Evolutionary conservation across 768 basidiomycete species (phyloP).

Genomic region (Trichaptum fuscoviolaceum): DNA sequence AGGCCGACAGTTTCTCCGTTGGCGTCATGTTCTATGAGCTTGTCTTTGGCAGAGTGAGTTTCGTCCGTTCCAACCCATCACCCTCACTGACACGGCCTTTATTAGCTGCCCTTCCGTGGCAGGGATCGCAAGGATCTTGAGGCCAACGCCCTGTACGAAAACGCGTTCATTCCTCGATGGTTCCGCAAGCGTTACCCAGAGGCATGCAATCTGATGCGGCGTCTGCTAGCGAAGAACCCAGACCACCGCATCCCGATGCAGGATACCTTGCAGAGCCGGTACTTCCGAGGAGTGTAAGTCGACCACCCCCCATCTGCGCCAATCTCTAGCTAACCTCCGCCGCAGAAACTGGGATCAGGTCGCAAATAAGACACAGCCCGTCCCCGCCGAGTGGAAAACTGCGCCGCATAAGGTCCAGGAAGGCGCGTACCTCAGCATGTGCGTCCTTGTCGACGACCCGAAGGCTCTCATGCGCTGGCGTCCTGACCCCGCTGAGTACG

Average conservation of each 20-base stretch:
- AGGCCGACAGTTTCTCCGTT: constrained; percentile 2
- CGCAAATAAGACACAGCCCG: background rate
- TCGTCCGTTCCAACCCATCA: background rate
- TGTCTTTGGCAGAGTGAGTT: background rate
- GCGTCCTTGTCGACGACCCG: background rate
- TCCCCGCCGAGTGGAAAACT: background rate
- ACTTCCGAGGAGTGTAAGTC: background rate
- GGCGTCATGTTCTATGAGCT: constrained; percentile 5
- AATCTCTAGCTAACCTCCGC: background rate
- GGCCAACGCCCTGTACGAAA: background rate
- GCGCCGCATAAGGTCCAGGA: background rate
- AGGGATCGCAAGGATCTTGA: background rate
- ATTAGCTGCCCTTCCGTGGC: background rate
- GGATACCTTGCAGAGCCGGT: background rate
- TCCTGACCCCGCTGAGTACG: background rate
- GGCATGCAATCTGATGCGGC: background rate
- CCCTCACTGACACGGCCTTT: background rate
- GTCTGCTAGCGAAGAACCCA: background rate
- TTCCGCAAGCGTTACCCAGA: background rate
- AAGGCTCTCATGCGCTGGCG: background rate
- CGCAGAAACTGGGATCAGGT: background rate
- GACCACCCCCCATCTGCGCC: background rate
- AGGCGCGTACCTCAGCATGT: background rate
- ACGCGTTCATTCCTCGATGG: background rate
- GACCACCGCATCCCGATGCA: background rate